Percentiles rank a stretch among this genome's conserved stretches.
phyloP scores from a whole-genome alignment of 1,284 basidiomycete species.

The Stereum hirsutum region DNA sequence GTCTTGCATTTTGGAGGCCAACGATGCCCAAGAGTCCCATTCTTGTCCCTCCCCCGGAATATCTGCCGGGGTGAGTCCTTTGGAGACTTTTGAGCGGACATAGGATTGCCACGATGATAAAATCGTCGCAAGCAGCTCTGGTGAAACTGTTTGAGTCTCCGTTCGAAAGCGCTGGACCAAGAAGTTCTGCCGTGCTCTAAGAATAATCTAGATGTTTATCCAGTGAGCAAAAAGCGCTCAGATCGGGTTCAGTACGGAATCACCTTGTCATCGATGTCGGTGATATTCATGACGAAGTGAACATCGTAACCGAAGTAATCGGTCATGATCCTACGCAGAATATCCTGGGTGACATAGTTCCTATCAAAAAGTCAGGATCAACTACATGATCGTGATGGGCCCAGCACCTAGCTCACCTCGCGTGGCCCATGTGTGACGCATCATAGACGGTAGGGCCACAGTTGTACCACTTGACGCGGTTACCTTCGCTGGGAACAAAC shows the following conservation, averaged over 20 bases:
- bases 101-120: conserved; percentile 59
- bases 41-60: conserved; percentile 39
- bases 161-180: conserved; percentile 61
- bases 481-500: conserved; percentile 75
- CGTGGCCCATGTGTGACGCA: conserved; percentile 98
- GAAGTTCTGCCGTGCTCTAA: conserved; percentile 80
- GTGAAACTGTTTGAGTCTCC: conserved; percentile 46
- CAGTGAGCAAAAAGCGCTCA: not conserved
- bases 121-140: conserved; percentile 51
- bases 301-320: conserved; percentile 98
- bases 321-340: conserved; percentile 85
- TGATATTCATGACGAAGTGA: conserved; percentile 99
- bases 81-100: conserved; percentile 50
- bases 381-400: not conserved
- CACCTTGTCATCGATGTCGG: conserved; percentile 99
- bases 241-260: conserved; percentile 14
- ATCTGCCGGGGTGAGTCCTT: conserved; percentile 41
- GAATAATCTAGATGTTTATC: conserved; percentile 62
- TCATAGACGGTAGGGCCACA: conserved; percentile 99
- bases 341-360: conserved; percentile 98
- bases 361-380: conserved; percentile 34
- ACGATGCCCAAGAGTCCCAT: conserved; percentile 40
- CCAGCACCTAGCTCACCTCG: conserved; percentile 49
- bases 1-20: conserved; percentile 40
- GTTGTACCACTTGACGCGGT: conserved; percentile 98